A percentile compares a stretch with the other conserved stretches of the same genome.
Evolutionary conservation across 2,329 filamentous ascomycete species (phyloP).

Genomic region (Paecilomyces niveus): DNA sequence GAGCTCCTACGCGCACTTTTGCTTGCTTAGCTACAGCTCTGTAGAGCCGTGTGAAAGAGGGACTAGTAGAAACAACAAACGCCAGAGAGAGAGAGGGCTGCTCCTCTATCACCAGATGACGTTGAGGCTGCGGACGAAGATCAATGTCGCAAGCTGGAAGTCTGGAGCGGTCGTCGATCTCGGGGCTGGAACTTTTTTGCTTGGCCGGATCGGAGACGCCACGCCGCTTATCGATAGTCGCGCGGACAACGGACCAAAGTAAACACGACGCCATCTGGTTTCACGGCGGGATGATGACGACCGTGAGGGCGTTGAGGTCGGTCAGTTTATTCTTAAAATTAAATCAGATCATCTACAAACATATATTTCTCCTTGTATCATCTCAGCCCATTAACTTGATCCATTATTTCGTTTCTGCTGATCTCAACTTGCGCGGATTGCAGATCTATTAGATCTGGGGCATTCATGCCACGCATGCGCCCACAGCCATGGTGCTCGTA

Average conservation of each 20-base stretch:
- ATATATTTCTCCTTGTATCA: not conserved
- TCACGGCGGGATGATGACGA: not conserved
- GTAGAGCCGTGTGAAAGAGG: not conserved
- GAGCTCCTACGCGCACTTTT: not conserved
- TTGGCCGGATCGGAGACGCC: not conserved
- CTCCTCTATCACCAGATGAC: not conserved
- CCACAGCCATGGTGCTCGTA: constrained; percentile 36
- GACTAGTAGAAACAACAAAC: not conserved
- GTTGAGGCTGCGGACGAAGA: not conserved
- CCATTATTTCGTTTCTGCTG: not conserved
- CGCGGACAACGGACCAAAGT: constrained; percentile 5
- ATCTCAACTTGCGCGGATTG: not conserved
- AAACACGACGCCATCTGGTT: constrained; percentile 1
- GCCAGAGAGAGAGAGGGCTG: not conserved
- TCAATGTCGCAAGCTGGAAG: not conserved
- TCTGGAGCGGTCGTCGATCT: not conserved
- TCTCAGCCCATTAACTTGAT: not conserved
- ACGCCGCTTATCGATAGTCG: constrained; percentile 6
- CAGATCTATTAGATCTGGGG: not conserved
- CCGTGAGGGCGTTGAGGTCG: not conserved
- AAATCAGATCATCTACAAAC: not conserved
- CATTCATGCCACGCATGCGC: constrained; percentile 6
- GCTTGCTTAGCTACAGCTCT: not conserved
- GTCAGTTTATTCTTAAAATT: not conserved
- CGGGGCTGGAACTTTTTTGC: not conserved